Conservation (phyloP, 306 rosid species). For the Luffa acutangula region DNA sequence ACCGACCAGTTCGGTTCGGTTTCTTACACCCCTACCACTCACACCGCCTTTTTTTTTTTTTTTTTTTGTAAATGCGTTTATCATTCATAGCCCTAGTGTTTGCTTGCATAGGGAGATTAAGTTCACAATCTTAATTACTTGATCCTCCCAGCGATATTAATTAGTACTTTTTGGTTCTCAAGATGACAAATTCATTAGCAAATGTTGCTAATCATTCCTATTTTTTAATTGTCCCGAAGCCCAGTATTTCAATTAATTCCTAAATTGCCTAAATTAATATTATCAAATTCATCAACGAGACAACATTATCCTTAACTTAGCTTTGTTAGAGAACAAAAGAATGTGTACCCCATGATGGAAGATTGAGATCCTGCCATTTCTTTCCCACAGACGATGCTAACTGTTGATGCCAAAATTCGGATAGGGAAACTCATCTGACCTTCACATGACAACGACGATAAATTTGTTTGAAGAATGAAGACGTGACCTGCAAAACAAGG, state of each 20-base stretch:
- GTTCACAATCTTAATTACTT: not conserved
- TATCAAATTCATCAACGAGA: not conserved
- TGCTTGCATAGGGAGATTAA: not conserved
- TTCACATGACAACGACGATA: too few species aligned
- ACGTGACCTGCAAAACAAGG: too few species aligned
- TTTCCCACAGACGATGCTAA: too few species aligned
- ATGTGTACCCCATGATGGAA: too few species aligned
- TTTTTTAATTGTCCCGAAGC: not conserved
- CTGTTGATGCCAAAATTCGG: too few species aligned
- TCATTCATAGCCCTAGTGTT: not conserved
- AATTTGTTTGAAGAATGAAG: too few species aligned
- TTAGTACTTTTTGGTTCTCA: not conserved
- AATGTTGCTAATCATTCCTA: not conserved
- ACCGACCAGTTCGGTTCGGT: too few species aligned
- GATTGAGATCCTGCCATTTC: too few species aligned
- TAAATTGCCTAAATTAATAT: not conserved
- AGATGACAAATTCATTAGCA: not conserved
- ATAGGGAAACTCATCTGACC: too few species aligned
- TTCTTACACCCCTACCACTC: too few species aligned
- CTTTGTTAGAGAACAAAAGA: not conserved
- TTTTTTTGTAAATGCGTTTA: too few species aligned
- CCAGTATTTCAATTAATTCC: not conserved
- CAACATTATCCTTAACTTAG: not conserved
- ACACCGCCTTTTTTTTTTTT: too few species aligned
- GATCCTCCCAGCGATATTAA: not conserved